Base-by-base conservation (phyloP, 805 yeast species). In the Ogataea kodamae region DNA sequence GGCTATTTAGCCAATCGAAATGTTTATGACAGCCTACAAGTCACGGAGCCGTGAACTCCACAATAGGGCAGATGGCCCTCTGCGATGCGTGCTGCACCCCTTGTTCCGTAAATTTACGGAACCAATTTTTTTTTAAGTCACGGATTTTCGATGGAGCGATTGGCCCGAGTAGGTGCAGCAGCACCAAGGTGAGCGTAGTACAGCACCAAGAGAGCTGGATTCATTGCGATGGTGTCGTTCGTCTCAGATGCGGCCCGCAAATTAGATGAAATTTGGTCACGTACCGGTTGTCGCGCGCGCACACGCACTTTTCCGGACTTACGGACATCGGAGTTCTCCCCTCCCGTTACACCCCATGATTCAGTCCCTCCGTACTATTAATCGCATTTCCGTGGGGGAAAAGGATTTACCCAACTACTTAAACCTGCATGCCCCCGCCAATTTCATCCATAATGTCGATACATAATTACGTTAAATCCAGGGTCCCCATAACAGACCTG, bases 401-500 rank as follows among this genome's bases (percentile, higher is more conserved):
- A 32, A 14, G 35, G 30, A 32, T 29, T 19, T 25, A 9, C 21
- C 26, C 33, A 19, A 22, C n/a, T 16, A 15, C 26, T 29, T 28
- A 32, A 26, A 26, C 26, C 35, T 14, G 22, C 18, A 25, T n/a
- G 11, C 23, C 12, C 23, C 26, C 25, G 24, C 22, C 13, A n/a
- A 13, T 26, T 25, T 20, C 22, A 5, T 9, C 28, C 5, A 16
- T 21, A 13, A 50, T 52, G 55, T 52, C 55, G 39, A 49, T 52
- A 9, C 51, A 45, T 25, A 50, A 52, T 35, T 52, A 40, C 39
- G 42, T 47, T 25, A 48, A 48, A 30, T 45, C 55, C 21, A 49
- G 43, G 26, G 42, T 51, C 16, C 53, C 53, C 9, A 42, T 50
- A 22, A 51, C 60, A 14, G 63, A 58, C 28, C 46, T 58, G 18